Evolutionary conservation across 352 stramenopile genomes (phyloP), one percentile per base, ranked within the genome.

Genomic region (Globisporangium apiculatum): DNA sequence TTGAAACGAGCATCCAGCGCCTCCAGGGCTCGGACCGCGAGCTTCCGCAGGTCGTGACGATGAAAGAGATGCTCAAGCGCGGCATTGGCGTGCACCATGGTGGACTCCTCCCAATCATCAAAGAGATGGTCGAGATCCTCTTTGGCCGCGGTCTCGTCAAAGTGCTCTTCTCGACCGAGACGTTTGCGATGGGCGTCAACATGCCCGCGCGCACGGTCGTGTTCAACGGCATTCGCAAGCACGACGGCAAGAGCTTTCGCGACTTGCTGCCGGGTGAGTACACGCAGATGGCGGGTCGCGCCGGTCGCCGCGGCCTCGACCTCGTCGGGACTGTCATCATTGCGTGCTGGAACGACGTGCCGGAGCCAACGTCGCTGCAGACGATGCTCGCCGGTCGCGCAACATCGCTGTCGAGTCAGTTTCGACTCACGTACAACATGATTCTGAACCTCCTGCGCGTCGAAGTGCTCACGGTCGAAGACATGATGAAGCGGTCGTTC

Each of bases 41-140:
- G 59, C 83, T 99, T 15, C 98, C 97, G 3, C 97, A 99, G 66
- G 96, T 99, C n/a, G 65, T 97, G 55, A 94, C 89, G 11, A 86
- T 99, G 61, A 88, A 99, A 35, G 97, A 98, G 57, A 87, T 99
- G 87, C 85, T 99, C 5, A 92, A 94, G 68, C 77, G 91, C 43
- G 97, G 97, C 41, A 94, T 99, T 57, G 97, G 96, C 38, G 87
- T 99, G 51, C 96, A 99, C 61, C 97, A 99, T 62, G 93, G 95
- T 38, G 96, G 96, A 0, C 66, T 99, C 42, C 82, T 99, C n/a
- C 97, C 97, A 4, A 98, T 99, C 47, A 84, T 99, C 52, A 99
- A 99, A 71, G 97, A 99, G 68, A 97, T 98, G 74, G 97, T 99
- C n/a, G 97, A 99, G 71, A 99, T 99, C 48, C 78, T 99, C 40